Conservation (phyloP, 176 grass and related monocot genomes). For the Olyra latifolia region DNA sequence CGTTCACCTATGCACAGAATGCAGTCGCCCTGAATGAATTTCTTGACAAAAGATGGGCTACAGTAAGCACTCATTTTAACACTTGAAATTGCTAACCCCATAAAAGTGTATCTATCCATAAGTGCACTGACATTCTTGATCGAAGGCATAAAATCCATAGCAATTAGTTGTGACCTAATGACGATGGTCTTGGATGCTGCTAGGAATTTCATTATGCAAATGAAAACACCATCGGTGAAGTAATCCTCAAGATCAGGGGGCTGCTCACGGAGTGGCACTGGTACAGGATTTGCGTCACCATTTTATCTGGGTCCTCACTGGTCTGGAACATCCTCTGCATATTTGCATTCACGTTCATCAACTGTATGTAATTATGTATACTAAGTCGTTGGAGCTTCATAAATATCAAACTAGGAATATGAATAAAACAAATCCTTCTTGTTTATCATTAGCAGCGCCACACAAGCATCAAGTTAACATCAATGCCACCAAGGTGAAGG, state of each 20-base stretch:
- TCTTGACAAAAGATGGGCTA: slow-evolving; percentile 72
- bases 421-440: neutral
- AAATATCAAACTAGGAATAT: neutral
- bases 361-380: slow-evolving; percentile 40
- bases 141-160: neutral
- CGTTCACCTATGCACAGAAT: slow-evolving; percentile 57
- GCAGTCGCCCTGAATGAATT: slow-evolving; percentile 52
- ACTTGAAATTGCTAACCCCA: neutral
- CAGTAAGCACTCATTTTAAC: slow-evolving; percentile 36
- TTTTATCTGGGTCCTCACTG: slow-evolving; percentile 57
- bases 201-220: slow-evolving; percentile 53
- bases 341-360: slow-evolving; percentile 56
- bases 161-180: neutral
- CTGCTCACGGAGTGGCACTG: slow-evolving; percentile 59
- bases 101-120: neutral
- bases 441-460: slow-evolving; percentile 54
- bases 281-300: slow-evolving; percentile 65
- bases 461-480: slow-evolving; percentile 37
- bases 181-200: neutral
- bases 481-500: slow-evolving; percentile 14
- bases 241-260: slow-evolving; percentile 63
- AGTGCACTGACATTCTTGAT: neutral
- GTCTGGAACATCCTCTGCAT: slow-evolving; percentile 69
- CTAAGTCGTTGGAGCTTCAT: neutral
- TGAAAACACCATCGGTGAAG: slow-evolving; percentile 58